A percentile compares a stretch with the other conserved stretches of the same genome.
phyloP scores from a whole-genome alignment of 768 basidiomycete genomes.

The Chiua virens region DNA sequence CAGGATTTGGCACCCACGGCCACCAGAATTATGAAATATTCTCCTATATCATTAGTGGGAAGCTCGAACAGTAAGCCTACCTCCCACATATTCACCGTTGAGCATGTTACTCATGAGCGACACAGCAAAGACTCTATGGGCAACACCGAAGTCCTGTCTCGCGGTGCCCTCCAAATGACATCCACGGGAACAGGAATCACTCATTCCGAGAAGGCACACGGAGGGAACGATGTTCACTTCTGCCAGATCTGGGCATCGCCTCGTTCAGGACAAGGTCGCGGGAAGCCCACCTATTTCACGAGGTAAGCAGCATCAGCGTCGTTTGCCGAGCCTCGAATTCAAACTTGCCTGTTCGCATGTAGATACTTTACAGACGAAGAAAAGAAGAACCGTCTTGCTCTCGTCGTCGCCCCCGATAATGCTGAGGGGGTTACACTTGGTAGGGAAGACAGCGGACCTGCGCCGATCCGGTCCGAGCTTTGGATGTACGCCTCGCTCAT shows the following conservation, averaged over 20 bases:
- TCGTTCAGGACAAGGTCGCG: conserved; percentile 23
- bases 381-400: conserved; percentile 71
- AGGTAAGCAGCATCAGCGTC: conserved; percentile 38
- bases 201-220: conserved; percentile 69
- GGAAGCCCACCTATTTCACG: conserved; percentile 78
- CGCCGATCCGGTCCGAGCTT: conserved; percentile 72
- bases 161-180: conserved; percentile 90
- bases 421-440: conserved; percentile 54
- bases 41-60: conserved; percentile 77
- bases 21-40: conserved; percentile 92
- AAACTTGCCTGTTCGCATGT: no score
- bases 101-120: not conserved
- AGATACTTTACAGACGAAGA: conserved; percentile 79
- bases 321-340: no score
- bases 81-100: not conserved
- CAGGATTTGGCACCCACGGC: conserved; percentile 86
- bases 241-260: conserved; percentile 72
- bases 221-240: conserved; percentile 51
- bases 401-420: conserved; percentile 74
- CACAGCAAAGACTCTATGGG: conserved; percentile 86
- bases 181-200: conserved; percentile 90
- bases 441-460: conserved; percentile 74
- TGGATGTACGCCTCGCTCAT: conserved; percentile 76
- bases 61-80: conserved; percentile 72
- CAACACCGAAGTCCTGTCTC: conserved; percentile 83